Base-by-base conservation (phyloP, 202 grass and related monocot species). In the Carex sylvatica region DNA sequence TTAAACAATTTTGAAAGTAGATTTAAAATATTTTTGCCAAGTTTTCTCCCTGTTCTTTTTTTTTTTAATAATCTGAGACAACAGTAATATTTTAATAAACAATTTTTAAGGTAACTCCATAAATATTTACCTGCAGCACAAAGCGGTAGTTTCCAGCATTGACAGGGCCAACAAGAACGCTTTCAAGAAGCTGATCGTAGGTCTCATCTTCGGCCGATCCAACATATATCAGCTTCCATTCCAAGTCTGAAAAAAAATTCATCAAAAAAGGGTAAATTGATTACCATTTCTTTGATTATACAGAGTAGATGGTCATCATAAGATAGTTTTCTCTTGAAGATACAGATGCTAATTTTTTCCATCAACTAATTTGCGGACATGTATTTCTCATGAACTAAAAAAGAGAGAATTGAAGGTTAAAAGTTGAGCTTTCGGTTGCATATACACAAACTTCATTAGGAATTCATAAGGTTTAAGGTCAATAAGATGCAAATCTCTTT, bases 151-250 rank as follows among this genome's bases (percentile, higher is more conserved):
- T 99, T 56, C 96, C 96, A 77, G 93, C 89, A 82, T 96, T 99
- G 83, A 99, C 93, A 15, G 96, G 96, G 42, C 93, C 96, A 84
- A 99, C 96, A 85, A 99, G 88, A 15, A 96, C 96, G 1, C 96
- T 99, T 72, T 99, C 96, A 82, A 99, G 89, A 42, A 93, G 91
- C 62, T 99, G 96, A 62, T 99, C 96, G 53, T 96, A 99, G 70
- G 90, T 96, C 74, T 99, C 96, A 26, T 99, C 96, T 91, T 99
- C 96, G 56, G 96, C 96, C 23, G 96, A 99, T 84, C 96, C 96
- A 66, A 99, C 96, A 68, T 99, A 99, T 72, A 86, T 89, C 61
- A 99, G 93, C 70, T 99, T 99, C 96, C 96, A 99, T 42, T 99
- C 96, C 78, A 99, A 86, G 89, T 99, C 96, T 99, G 59, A 86